Evolutionary conservation across 2,329 filamentous ascomycete species (phyloP), one percentile per base, ranked within the genome.

Genomic region (Penicillium sclerotiorum): DNA sequence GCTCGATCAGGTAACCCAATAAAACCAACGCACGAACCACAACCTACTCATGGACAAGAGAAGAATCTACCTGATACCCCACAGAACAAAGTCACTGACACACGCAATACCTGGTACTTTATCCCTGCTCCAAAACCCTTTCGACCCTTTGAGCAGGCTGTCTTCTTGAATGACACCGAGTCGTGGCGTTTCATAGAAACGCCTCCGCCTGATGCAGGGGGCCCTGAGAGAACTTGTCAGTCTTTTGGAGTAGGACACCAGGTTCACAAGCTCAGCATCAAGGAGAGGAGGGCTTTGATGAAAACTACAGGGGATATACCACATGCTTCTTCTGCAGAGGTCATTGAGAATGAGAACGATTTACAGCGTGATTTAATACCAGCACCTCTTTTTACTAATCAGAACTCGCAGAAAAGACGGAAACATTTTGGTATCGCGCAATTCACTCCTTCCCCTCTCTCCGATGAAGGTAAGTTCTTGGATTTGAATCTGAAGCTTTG

Each of bases 261-360:
- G 6, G 22, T 23, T 28, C 23, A 22, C 18, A 41, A 17, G 22
- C 21, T 17, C 8, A 41, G 18, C 1, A 27, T 28, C n/a, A 23
- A 22, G 38, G 38, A 28, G 15, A 41, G 38, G n/a, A 41, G 38
- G 28, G 38, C 38, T 11, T 41, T 44, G 12, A 17, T 54, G 15
- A 23, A 32, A n/a, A 12, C 33, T 13, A 48, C 35, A 18, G 27
- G 36, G 35, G 38, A 22, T 41, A 12, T 41, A 12, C 38, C 38
- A 15, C 22, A 9, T 9, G 23, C 38, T 2, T 25, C 28, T 28
- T 23, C 38, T 3, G 38, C 38, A 8, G 38, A 41, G 23, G 20
- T 41, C 7, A 20, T 18, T n/a, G 38, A 41, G 9, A n/a, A n/a
- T n/a, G n/a, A n/a, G n/a, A n/a, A n/a, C n/a, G n/a, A n/a, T n/a